Evolutionary conservation across 768 basidiomycete genomes (phyloP), one percentile per base, ranked within the genome.

Genomic region (Kwoniella dendrophila): DNA sequence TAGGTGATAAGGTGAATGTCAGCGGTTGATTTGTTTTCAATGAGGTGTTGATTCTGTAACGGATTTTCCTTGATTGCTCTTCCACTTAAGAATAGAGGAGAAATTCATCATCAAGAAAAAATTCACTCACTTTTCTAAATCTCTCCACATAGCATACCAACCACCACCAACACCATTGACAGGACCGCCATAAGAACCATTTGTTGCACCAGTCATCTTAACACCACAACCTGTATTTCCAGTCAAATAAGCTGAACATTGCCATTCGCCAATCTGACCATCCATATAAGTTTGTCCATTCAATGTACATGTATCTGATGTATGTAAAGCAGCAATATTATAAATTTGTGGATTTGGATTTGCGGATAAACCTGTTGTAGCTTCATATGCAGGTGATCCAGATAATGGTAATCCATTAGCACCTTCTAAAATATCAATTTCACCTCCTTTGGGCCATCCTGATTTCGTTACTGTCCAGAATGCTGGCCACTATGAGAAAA

Each of bases 141-240:
- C 75, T 41, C 75, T 57, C 73, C 72, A 73, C 66, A 76, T 67
- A 8, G 81, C 86, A 72, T 83, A 88, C 81, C 80, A 86, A 0
- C 88, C 88, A 26, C 88, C 88, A 27, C 83, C 82, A 14, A 51
- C 66, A 26, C 52, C 59, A 50, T 74, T 74, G n/a, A 74, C 64
- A 4, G 67, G 52, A 14, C 59, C 63, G 14, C 73, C 75, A 12
- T 73, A 74, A 29, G 67, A 69, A 2, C 62, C 68, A 4, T 66
- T 62, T 1, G 29, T 47, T 12, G 20, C 32, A 12, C 64, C 70
- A 4, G 69, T 71, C 49, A 74, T 60, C 53, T 74, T 68, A 22
- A 84, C 84, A 40, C 86, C 86, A 69, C 87, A 89, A 12, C 87
- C 88, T 70, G 82, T 80, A 68, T 88, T 89, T 69, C 67, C 82